Evolutionary conservation across 495 filamentous ascomycete species (phyloP).

Genomic region (Aspergillus asperescens): DNA sequence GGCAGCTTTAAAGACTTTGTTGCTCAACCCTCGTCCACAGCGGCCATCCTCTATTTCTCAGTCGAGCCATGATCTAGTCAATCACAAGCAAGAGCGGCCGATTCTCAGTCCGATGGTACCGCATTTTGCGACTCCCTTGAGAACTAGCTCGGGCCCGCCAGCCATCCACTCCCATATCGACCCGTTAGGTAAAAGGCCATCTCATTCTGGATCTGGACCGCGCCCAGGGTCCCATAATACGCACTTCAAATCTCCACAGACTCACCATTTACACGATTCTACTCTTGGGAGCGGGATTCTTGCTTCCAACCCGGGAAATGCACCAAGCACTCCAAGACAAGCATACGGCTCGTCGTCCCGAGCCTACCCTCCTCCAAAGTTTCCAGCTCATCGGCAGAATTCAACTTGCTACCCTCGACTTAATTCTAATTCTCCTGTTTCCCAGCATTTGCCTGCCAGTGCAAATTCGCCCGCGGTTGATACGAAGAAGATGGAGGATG

Average conservation of each 20-base stretch:
- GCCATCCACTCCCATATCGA: conserved; percentile 19
- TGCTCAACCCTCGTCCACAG: conserved; percentile 44
- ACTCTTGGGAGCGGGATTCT: conserved; percentile 26
- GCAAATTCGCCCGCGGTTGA: conserved; percentile 28
- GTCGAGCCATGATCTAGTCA: conserved; percentile 13
- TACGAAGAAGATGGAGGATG: conserved; percentile 49
- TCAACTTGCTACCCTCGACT: conserved; percentile 21
- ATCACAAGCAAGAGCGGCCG: conserved; percentile 12
- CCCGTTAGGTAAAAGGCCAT: neutral
- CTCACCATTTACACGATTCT: conserved; percentile 20
- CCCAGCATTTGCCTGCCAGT: conserved; percentile 22
- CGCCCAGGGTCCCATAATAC: conserved; percentile 15
- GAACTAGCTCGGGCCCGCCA: conserved; percentile 36
- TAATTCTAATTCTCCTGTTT: conserved; percentile 21
- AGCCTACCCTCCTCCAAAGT: conserved; percentile 10
- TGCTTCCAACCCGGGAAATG: conserved; percentile 13
- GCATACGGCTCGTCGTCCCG: conserved; percentile 7
- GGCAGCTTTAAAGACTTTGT: conserved; percentile 42
- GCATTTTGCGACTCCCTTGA: conserved; percentile 37
- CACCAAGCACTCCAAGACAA: conserved; percentile 6
- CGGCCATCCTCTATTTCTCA: conserved; percentile 30
- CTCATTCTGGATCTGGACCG: conserved; percentile 11
- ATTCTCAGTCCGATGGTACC: conserved; percentile 21
- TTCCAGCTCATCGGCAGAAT: conserved; percentile 8
- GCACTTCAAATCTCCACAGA: conserved; percentile 16